Conservation (phyloP, 2,329 filamentous ascomycete genomes). For the Monascus ruber region DNA sequence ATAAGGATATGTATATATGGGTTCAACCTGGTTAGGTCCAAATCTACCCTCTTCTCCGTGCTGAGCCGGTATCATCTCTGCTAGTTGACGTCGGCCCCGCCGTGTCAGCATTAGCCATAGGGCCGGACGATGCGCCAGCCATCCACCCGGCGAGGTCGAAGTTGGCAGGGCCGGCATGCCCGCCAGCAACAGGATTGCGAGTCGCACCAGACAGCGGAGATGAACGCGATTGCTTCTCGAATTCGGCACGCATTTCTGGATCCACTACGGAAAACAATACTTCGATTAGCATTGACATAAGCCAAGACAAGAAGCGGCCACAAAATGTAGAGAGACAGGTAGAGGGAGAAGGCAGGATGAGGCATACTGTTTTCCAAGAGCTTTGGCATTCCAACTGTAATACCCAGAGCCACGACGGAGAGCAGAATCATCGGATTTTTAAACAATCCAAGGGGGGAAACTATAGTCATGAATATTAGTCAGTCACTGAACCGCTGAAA, state of each 20-base stretch:
- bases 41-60: conserved; percentile 14
- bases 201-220: conserved; percentile 53
- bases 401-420: conserved; percentile 65
- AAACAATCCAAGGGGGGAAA: conserved; percentile 68
- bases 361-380: conserved; percentile 85
- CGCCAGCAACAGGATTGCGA: conserved; percentile 48
- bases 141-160: conserved; percentile 61
- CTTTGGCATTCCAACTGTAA: conserved; percentile 91
- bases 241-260: conserved; percentile 86
- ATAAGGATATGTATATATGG: too few species aligned
- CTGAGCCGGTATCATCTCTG: conserved; percentile 14
- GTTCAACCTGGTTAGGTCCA: too few species aligned
- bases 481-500: too few species aligned
- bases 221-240: conserved; percentile 76
- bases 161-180: conserved; percentile 41
- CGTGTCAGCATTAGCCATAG: conserved; percentile 10
- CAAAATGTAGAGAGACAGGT: neutral
- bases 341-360: neutral
- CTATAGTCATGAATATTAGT: conserved; percentile 28
- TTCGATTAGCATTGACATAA: neutral
- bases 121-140: conserved; percentile 41
- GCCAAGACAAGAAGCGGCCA: neutral
- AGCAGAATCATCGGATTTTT: conserved; percentile 97
- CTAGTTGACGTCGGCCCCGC: conserved; percentile 13
- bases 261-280: conserved; percentile 56